Evolutionary conservation across 352 stramenopile species (phyloP).

Genomic region (Hyaloperonospora arabidopsidis): DNA sequence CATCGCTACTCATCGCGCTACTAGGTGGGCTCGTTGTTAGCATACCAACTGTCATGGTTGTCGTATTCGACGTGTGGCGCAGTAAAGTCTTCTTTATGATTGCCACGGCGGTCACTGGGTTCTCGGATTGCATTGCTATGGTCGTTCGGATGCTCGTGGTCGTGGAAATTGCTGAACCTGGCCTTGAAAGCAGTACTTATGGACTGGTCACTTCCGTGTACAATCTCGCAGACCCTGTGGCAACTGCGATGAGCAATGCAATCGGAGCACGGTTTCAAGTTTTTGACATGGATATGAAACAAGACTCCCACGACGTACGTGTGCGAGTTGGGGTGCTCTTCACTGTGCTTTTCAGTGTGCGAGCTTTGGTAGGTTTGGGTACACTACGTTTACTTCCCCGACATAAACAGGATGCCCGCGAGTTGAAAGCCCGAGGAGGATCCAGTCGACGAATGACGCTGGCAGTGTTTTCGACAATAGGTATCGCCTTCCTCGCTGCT

Average conservation of each 20-base stretch:
- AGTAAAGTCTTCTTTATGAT: slow-evolving; percentile 61
- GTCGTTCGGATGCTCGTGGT: slow-evolving; percentile 74
- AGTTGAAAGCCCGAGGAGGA: slow-evolving; percentile 44
- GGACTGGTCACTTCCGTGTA: slow-evolving; percentile 65
- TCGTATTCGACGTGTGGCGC: slow-evolving; percentile 53
- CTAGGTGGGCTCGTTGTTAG: slow-evolving; percentile 33
- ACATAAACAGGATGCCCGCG: slow-evolving; percentile 38
- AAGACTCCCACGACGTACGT: slow-evolving; percentile 43
- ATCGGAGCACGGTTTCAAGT: slow-evolving; percentile 50
- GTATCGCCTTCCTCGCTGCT: slow-evolving; percentile 36
- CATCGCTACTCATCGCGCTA: slow-evolving; percentile 42
- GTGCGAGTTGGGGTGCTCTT: slow-evolving; percentile 49
- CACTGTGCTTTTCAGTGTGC: slow-evolving; percentile 48
- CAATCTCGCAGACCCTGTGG: slow-evolving; percentile 64
- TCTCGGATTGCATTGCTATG: slow-evolving; percentile 61
- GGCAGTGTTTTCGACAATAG: slow-evolving; percentile 35
- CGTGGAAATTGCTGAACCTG: slow-evolving; percentile 66
- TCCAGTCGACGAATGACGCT: slow-evolving; percentile 34
- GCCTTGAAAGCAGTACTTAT: slow-evolving; percentile 74
- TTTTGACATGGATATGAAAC: slow-evolving; percentile 49
- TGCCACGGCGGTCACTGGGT: slow-evolving; percentile 39
- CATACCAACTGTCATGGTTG: slow-evolving; percentile 32
- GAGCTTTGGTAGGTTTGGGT: slow-evolving; percentile 34
- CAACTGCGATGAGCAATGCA: slow-evolving; percentile 45
- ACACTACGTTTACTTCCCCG: slow-evolving; percentile 47